These are phyloP conservation scores for Pyrenula aspistea DNA, from an alignment of 495 filamentous ascomycete genomes.

Conservation along the genomic window DNA sequence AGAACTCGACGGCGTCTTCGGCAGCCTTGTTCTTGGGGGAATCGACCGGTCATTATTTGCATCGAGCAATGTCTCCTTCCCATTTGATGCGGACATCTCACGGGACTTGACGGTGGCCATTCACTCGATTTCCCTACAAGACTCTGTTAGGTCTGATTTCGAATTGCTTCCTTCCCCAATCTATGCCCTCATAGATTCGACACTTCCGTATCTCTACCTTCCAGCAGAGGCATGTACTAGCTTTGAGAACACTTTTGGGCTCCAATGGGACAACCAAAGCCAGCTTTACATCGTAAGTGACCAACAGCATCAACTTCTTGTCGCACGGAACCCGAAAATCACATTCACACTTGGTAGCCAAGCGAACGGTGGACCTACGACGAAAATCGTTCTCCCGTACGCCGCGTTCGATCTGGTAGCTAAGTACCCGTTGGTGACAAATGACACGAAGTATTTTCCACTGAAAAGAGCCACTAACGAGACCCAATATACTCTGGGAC, in stretches of 20 bases:
- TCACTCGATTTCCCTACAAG: constrained; percentile 26
- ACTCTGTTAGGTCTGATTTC: constrained; percentile 1
- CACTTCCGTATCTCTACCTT: constrained; percentile 42
- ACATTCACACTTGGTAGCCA: constrained; percentile 32
- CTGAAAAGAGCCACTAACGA: constrained; percentile 34
- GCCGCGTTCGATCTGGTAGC: constrained; percentile 37
- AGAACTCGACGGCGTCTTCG: constrained; percentile 33
- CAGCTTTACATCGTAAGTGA: constrained; percentile 39
- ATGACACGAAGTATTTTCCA: constrained; percentile 37
- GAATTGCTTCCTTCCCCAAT: constrained; percentile 11
- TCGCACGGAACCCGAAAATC: constrained; percentile 33
- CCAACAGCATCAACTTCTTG: constrained; percentile 24
- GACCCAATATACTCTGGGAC: constrained; percentile 41
- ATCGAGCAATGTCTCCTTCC: constrained; percentile 40
- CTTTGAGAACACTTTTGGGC: constrained; percentile 40
- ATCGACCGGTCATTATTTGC: constrained; percentile 48
- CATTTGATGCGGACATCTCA: constrained; percentile 37
- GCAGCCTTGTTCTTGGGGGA: constrained; percentile 42
- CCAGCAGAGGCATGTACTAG: constrained; percentile 36
- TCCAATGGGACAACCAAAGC: constrained; percentile 28
- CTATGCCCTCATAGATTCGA: constrained; percentile 36
- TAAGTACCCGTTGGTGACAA: constrained; percentile 22
- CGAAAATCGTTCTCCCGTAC: constrained; percentile 41
- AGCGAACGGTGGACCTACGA: constrained; percentile 24
- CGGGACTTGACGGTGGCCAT: constrained; percentile 37